Conservation (phyloP, 306 rosid species). For the Ziziphus jujuba region DNA sequence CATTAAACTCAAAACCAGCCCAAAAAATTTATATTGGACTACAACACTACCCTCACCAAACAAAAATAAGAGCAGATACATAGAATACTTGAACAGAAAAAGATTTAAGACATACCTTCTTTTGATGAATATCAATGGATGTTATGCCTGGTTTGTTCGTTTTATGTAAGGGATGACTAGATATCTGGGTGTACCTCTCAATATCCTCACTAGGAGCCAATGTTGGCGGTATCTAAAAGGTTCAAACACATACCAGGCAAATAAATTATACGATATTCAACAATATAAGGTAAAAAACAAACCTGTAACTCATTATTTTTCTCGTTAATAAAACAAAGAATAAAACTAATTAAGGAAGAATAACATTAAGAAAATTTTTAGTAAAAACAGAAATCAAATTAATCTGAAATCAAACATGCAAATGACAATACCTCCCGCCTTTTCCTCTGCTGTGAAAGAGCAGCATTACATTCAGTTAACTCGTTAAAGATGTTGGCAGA, state of each 20-base stretch:
- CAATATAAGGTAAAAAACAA: background rate
- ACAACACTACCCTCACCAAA: background rate
- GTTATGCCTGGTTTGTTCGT: constrained; percentile 91
- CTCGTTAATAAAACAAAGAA: background rate
- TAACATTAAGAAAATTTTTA: background rate
- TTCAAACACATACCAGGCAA: constrained; percentile 8
- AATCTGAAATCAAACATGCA: constrained; percentile 1
- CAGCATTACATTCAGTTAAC: constrained; percentile 81
- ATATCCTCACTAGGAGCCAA: constrained; percentile 81
- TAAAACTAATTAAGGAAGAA: background rate
- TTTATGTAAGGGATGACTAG: constrained; percentile 96
- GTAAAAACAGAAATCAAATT: constrained; percentile 10
- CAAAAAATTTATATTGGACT: background rate
- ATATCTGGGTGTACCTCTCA: constrained; percentile 88
- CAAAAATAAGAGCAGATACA: background rate
- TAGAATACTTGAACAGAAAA: background rate
- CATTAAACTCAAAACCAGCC: too few relatives aligned
- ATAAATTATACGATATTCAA: background rate
- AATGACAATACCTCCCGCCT: constrained; percentile 66
- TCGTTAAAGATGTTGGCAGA: constrained; percentile 60
- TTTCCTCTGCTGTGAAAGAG: constrained; percentile 89
- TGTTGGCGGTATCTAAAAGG: constrained; percentile 71
- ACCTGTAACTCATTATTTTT: background rate
- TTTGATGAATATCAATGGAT: constrained; percentile 69
- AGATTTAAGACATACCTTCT: constrained; percentile 51